phyloP scores from a whole-genome alignment of 495 filamentous ascomycete genomes.

The Daldinia concentrica region DNA sequence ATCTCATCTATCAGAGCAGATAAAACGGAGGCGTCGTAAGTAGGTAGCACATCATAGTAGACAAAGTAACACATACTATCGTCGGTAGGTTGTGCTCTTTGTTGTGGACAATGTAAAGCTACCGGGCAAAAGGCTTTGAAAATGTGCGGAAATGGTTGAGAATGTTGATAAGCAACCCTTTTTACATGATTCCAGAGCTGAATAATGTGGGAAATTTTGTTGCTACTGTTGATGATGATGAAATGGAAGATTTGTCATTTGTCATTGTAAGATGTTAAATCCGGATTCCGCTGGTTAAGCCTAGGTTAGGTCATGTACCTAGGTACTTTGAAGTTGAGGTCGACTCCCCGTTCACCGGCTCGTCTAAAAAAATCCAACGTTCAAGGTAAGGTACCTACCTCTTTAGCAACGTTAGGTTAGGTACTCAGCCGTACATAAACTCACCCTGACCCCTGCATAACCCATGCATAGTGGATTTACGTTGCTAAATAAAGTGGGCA shows the following conservation, averaged over 20 bases:
- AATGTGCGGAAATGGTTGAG: neutral
- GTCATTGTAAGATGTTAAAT: slow-evolving; percentile 15
- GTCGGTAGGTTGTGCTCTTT: neutral
- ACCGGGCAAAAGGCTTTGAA: neutral
- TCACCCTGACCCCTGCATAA: neutral
- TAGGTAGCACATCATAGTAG: neutral
- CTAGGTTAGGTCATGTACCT: neutral
- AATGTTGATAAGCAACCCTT: neutral
- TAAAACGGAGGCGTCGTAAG: slow-evolving; percentile 1
- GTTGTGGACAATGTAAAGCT: neutral
- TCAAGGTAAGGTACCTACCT: too few species aligned
- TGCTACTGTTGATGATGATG: slow-evolving; percentile 23
- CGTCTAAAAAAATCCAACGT: neutral
- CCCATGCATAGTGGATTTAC: slow-evolving; percentile 2
- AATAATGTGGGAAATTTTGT: neutral
- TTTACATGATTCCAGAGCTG: neutral
- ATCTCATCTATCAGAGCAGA: neutral
- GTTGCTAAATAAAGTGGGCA: neutral
- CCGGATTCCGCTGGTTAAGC: slow-evolving; percentile 16
- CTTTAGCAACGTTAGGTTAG: too few species aligned
- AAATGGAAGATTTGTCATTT: slow-evolving; percentile 37
- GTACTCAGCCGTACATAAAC: too few species aligned
- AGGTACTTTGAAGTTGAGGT: neutral
- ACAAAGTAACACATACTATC: neutral
- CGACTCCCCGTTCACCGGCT: neutral